Conservation (phyloP, 2,329 filamentous ascomycete genomes). For the Monilinia fructigena region DNA sequence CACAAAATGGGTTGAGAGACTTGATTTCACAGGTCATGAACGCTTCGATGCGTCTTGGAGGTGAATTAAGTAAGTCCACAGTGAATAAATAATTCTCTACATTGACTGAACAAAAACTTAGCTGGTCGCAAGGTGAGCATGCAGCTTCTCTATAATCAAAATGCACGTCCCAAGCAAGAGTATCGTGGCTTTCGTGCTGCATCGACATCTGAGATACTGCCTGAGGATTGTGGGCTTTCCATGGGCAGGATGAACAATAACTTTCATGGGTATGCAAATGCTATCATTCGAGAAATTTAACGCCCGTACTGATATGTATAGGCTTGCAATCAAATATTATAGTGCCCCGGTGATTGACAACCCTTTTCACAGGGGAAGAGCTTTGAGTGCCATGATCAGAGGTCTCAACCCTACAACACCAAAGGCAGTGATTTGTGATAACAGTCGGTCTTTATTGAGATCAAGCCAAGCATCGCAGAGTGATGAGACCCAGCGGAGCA, state of each 20-base stretch:
- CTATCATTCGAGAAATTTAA: background rate
- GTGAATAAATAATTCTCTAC: background rate
- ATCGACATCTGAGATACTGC: slow-evolving; percentile 21
- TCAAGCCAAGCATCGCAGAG: background rate
- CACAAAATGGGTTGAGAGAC: slow-evolving; percentile 19
- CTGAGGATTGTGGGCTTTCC: slow-evolving; percentile 20
- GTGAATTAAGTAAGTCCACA: slow-evolving; percentile 7
- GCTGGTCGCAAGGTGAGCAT: slow-evolving; percentile 26
- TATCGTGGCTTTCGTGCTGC: slow-evolving; percentile 29
- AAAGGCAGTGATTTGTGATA: background rate
- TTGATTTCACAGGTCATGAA: slow-evolving; percentile 17
- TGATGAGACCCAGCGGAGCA: slow-evolving; percentile 10
- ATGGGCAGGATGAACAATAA: slow-evolving; percentile 6
- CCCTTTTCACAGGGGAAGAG: background rate
- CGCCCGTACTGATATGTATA: background rate
- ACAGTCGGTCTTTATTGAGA: background rate
- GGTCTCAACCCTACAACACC: background rate
- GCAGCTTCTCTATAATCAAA: slow-evolving; percentile 29
- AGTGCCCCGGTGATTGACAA: background rate
- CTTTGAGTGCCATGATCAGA: background rate
- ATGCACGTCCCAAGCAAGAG: slow-evolving; percentile 26
- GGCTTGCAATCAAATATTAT: slow-evolving; percentile 10
- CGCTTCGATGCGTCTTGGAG: background rate
- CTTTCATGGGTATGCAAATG: slow-evolving; percentile 9
- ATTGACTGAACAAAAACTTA: background rate